A percentile compares a stretch with the other conserved stretches of the same genome.
Evolutionary conservation across 352 stramenopile genomes (phyloP).

Genomic region (Phytopythium mirpurense): DNA sequence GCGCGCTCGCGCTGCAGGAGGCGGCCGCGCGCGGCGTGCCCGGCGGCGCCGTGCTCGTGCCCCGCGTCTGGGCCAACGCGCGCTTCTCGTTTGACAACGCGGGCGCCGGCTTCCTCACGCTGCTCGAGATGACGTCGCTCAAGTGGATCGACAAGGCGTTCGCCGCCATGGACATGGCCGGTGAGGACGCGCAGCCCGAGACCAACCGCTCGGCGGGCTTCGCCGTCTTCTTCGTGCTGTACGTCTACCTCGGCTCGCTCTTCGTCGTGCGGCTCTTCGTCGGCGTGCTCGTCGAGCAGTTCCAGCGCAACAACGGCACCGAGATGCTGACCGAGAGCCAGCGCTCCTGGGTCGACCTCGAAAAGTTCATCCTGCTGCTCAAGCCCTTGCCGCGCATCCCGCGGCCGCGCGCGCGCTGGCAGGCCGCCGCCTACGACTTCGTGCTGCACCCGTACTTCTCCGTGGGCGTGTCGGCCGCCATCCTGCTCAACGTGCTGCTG

Average conservation of each 20-base stretch:
- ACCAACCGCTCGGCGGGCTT: conserved; percentile 36
- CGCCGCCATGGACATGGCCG: conserved; percentile 67
- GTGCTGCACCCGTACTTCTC: conserved; percentile 60
- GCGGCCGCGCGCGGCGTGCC: conserved; percentile 26
- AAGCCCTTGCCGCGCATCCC: conserved; percentile 55
- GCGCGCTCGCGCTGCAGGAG: conserved; percentile 44
- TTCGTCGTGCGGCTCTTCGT: conserved; percentile 81
- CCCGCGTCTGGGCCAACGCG: conserved; percentile 60
- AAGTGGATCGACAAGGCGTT: conserved; percentile 82
- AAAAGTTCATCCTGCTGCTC: conserved; percentile 75
- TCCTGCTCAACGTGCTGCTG: conserved; percentile 67
- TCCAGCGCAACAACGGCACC: conserved; percentile 80
- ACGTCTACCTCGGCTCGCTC: conserved; percentile 69
- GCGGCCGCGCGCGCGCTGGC: conserved; percentile 19
- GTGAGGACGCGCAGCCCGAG: conserved; percentile 35
- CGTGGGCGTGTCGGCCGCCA: conserved; percentile 40
- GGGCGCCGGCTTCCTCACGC: conserved; percentile 48
- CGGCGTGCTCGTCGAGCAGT: conserved; percentile 75
- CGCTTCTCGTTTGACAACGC: conserved; percentile 82
- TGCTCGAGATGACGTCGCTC: conserved; percentile 77
- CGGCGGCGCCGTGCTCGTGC: conserved; percentile 38
- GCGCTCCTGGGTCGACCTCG: conserved; percentile 76
- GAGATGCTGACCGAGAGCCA: conserved; percentile 75
- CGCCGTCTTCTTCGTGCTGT: conserved; percentile 69
- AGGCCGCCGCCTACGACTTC: conserved; percentile 47